phyloP scores from a whole-genome alignment of 2,329 filamentous ascomycete species.

The Ceratocystiopsis brevicomis region DNA sequence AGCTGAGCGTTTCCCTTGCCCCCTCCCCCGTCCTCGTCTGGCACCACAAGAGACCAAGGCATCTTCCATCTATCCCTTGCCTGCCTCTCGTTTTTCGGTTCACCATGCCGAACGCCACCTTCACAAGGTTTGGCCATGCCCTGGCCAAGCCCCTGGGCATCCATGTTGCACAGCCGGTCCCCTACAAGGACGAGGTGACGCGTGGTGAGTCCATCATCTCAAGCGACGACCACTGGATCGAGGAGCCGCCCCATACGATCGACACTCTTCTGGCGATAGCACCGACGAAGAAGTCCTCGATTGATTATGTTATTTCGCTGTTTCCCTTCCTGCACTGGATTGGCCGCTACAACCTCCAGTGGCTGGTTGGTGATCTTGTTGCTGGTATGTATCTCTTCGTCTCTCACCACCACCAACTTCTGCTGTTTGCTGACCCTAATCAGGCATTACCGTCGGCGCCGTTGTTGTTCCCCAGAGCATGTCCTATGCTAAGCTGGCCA shows the following conservation, averaged over 20 bases:
- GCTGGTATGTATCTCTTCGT: conserved; percentile 40
- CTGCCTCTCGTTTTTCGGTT: neutral
- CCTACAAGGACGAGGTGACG: conserved; percentile 41
- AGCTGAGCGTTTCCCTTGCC: neutral
- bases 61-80: neutral
- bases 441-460: conserved; percentile 36
- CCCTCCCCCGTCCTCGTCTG: neutral
- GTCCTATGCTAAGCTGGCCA: conserved; percentile 77
- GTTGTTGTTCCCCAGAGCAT: conserved; percentile 88
- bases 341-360: conserved; percentile 67
- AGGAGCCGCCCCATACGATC: conserved; percentile 54
- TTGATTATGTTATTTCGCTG: conserved; percentile 46
- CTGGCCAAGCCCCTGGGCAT: conserved; percentile 70
- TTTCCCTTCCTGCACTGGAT: conserved; percentile 93
- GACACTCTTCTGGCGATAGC: conserved; percentile 52
- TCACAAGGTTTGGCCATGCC: conserved; percentile 46
- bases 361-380: conserved; percentile 75
- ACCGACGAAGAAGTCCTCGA: conserved; percentile 36
- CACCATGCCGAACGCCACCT: conserved; percentile 7
- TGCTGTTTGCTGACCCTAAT: neutral
- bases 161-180: conserved; percentile 52
- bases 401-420: neutral
- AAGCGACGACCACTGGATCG: conserved; percentile 54
- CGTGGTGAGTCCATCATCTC: conserved; percentile 68
- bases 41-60: neutral